Conservation (phyloP, 345 rosid species). For the Balakata baccata region DNA sequence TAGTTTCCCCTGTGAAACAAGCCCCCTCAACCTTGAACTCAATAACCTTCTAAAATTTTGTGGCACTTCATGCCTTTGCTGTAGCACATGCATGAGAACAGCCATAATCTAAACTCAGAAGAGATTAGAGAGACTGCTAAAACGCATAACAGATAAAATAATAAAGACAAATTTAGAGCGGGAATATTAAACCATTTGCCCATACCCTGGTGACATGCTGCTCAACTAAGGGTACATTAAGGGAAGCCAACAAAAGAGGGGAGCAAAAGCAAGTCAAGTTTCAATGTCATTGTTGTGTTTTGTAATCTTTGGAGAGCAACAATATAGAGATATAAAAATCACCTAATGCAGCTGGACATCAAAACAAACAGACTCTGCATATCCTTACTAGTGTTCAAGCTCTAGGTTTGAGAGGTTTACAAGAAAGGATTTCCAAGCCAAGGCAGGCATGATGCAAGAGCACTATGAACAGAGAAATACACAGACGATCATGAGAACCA, state of each 20-base stretch:
- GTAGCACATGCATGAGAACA: conserved; percentile 24
- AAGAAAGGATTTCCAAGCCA: neutral
- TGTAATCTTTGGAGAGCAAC: neutral
- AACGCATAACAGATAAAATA: neutral
- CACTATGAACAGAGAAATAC: neutral
- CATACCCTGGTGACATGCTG: neutral
- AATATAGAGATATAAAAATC: neutral
- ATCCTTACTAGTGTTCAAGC: neutral
- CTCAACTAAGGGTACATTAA: neutral
- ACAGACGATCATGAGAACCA: conserved; percentile 7
- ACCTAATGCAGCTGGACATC: neutral
- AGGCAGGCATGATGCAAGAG: neutral
- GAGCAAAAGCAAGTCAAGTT: neutral
- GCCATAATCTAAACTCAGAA: conserved; percentile 5
- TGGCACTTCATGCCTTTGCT: conserved; percentile 62
- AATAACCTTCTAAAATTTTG: conserved; percentile 56
- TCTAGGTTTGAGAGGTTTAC: neutral
- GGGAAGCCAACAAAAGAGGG: neutral
- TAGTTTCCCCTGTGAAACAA: conserved; percentile 65
- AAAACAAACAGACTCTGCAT: neutral
- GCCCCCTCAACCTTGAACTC: conserved; percentile 68
- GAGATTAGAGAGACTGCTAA: neutral
- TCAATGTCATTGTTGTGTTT: neutral
- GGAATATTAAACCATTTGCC: neutral
- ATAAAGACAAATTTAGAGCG: neutral